Base-by-base conservation (phyloP, 169 alveolate genomes). In the Pseudocohnilembus persalinus region DNA sequence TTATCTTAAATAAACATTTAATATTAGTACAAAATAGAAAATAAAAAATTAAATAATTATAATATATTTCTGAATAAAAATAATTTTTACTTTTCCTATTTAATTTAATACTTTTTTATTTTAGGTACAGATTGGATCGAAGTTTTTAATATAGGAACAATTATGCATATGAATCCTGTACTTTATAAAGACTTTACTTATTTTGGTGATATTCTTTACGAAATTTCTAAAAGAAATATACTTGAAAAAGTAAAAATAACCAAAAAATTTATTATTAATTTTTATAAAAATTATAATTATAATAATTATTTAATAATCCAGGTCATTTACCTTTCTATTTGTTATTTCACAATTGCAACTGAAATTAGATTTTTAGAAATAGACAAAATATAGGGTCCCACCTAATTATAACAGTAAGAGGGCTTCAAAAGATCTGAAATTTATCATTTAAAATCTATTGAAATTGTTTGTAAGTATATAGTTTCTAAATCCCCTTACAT, bases 341-440 rank as follows among this genome's bases (percentile, higher is more conserved):
- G 83, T 27, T 86, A 86, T 32, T 86, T 86, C n/a, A 86, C 90
- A 0, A 86, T 86, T 16, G 90, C 90, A n/a, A 86, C 90, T 74
- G 90, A 86, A 86, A 74, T 86, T 28, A 86, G 90, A 81, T 86
- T 86, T 75, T 31, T 86, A 30, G 90, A 86, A 31, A 30, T 81
- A 1, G 90, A 86, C n/a, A 86, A 82, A 65, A 79, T 74, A 25
- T 80, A 86, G 27, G 15, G 74, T 73, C 31, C 29, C 11, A 76
- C 73, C 24, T 64, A 81, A 34, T 49, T 81, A 20, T 20, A 49
- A 27, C 63, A 86, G 32, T 73, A 81, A 26, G 86, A 86, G 11
- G 87, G 79, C 49, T 86, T 86, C 49, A 80, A 86, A 68, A 72
- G 73, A 6, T 80, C 87, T 49, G 79, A 86, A 73, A 35, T 86